phyloP scores from a whole-genome alignment of 139 green algal species.

The Picochlorum sp. region DNA sequence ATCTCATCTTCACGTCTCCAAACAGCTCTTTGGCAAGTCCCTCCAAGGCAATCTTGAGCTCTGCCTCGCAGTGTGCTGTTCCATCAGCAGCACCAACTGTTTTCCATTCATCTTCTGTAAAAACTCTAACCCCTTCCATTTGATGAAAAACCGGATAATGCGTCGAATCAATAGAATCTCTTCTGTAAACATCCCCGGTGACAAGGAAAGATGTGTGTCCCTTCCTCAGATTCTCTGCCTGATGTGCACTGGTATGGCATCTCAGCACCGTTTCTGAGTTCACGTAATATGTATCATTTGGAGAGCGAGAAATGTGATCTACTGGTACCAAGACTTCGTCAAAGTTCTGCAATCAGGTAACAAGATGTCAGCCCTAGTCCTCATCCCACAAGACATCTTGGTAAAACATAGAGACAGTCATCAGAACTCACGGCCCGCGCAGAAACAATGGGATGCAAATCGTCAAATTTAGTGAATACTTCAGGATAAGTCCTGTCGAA shows the following conservation, averaged over 20 bases:
- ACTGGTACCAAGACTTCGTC: slow-evolving; percentile 85
- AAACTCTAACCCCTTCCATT: slow-evolving; percentile 92
- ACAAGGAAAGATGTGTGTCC: slow-evolving; percentile 80
- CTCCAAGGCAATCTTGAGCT: slow-evolving; percentile 90
- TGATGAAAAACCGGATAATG: slow-evolving; percentile 99
- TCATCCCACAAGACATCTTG: background rate
- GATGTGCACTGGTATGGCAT: slow-evolving; percentile 78
- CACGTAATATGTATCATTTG: slow-evolving; percentile 99
- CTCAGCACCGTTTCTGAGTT: slow-evolving; percentile 61
- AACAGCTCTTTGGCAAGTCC: slow-evolving; percentile 83
- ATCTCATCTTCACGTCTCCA: slow-evolving; percentile 73
- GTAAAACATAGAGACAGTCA: slow-evolving; percentile 1
- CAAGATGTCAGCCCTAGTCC: background rate
- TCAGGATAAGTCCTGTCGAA: slow-evolving; percentile 60
- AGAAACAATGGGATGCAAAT: slow-evolving; percentile 80
- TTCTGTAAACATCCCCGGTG: slow-evolving; percentile 92
- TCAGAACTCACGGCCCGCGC: slow-evolving; percentile 3
- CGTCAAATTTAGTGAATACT: slow-evolving; percentile 82
- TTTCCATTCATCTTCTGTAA: slow-evolving; percentile 22
- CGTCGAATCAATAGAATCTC: slow-evolving; percentile 94
- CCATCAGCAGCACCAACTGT: slow-evolving; percentile 11
- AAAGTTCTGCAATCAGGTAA: slow-evolving; percentile 46
- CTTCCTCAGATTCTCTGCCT: slow-evolving; percentile 74
- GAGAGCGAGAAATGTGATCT: slow-evolving; percentile 76
- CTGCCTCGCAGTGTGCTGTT: slow-evolving; percentile 32